Percentiles rank a stretch among this genome's conserved stretches.
phyloP scores from a whole-genome alignment of 169 alveolate genomes.

The Eimeria praecox region DNA sequence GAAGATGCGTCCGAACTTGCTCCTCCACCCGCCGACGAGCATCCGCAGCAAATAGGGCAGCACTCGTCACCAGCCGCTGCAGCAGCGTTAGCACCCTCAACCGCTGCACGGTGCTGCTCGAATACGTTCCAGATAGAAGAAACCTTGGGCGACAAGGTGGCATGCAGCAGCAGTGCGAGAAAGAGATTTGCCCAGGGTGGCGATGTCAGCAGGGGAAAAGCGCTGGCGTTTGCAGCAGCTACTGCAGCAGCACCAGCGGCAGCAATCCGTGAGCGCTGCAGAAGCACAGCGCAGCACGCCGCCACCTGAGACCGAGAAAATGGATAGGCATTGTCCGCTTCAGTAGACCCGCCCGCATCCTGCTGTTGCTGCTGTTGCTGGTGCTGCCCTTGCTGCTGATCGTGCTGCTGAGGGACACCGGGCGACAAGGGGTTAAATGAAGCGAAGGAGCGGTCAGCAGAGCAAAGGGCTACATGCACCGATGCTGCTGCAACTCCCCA shows the following conservation, averaged over 20 bases:
- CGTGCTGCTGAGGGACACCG: slow-evolving; percentile 33
- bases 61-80: neutral
- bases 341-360: neutral
- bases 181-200: slow-evolving; percentile 53
- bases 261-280: slow-evolving; percentile 72
- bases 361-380: slow-evolving; percentile 38
- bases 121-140: neutral
- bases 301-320: slow-evolving; percentile 52
- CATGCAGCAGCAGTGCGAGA: slow-evolving; percentile 38
- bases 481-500: slow-evolving; percentile 39
- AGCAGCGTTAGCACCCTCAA: neutral
- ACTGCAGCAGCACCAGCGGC: slow-evolving; percentile 68
- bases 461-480: slow-evolving; percentile 19
- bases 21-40: neutral
- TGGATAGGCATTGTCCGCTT: neutral
- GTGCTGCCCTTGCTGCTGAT: slow-evolving; percentile 8
- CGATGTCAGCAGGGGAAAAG: slow-evolving; percentile 44
- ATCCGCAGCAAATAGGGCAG: slow-evolving; percentile 46
- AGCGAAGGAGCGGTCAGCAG: slow-evolving; percentile 12
- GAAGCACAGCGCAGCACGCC: slow-evolving; percentile 60
- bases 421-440: slow-evolving; percentile 12
- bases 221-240: slow-evolving; percentile 62
- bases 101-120: slow-evolving; percentile 39
- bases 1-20: neutral
- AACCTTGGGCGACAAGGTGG: slow-evolving; percentile 28